Conservation (phyloP, 1,284 basidiomycete species). For the Sutorius eximius region DNA sequence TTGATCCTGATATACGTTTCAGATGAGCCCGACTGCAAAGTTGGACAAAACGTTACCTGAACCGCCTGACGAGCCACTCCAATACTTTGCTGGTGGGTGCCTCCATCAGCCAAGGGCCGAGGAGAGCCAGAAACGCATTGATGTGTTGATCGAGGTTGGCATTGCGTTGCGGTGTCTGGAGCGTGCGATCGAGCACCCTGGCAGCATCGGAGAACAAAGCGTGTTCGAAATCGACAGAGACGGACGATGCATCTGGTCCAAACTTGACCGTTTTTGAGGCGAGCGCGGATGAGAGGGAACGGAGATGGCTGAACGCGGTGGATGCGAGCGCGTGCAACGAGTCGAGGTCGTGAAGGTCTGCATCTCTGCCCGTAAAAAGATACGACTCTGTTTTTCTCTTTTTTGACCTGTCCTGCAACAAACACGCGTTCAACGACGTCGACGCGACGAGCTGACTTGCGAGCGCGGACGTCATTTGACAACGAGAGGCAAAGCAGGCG, state of each 20-base stretch:
- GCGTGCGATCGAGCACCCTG: constrained; percentile 79
- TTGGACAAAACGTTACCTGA: constrained; percentile 59
- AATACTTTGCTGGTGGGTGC: constrained; percentile 84
- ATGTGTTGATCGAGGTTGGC: constrained; percentile 62
- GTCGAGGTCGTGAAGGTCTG: constrained; percentile 82
- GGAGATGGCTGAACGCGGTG: constrained; percentile 81
- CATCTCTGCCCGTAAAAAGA: constrained; percentile 83
- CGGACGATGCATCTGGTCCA: constrained; percentile 15
- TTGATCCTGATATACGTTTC: constrained; percentile 62
- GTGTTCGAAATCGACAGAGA: constrained; percentile 61
- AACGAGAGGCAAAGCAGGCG: too few relatives aligned
- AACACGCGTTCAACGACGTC: constrained; percentile 71
- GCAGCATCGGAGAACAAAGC: constrained; percentile 83
- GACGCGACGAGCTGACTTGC: constrained; percentile 65
- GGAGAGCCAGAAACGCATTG: constrained; percentile 62
- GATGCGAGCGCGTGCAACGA: constrained; percentile 82
- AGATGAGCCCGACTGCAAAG: background rate
- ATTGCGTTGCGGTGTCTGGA: constrained; percentile 68
- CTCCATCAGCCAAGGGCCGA: constrained; percentile 84
- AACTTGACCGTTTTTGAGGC: constrained; percentile 12
- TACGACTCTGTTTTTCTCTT: constrained; percentile 69
- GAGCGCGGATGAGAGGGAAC: constrained; percentile 62
- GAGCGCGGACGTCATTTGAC: constrained; percentile 67
- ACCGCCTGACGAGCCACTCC: constrained; percentile 94
- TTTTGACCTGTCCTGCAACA: constrained; percentile 68